Conservation (phyloP, 2,329 filamentous ascomycete species). For the Ciborinia camelliae region DNA sequence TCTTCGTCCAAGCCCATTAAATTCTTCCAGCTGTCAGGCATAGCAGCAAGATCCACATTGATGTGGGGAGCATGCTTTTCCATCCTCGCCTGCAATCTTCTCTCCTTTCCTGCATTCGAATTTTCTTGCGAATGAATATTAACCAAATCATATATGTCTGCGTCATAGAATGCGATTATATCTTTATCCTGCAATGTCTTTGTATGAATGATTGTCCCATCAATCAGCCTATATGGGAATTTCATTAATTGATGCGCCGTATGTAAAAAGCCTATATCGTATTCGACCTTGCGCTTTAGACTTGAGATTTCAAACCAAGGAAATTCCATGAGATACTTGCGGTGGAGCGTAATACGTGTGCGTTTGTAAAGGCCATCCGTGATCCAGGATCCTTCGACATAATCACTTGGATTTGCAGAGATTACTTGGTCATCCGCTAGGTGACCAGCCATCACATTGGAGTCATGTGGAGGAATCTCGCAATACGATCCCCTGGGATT, state of each 20-base stretch:
- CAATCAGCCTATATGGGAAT: not conserved
- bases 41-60: not conserved
- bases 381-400: not conserved
- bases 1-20: not conserved
- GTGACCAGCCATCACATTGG: too few relatives aligned
- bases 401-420: not conserved
- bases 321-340: conserved; percentile 12
- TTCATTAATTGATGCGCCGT: not conserved
- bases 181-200: conserved; percentile 7
- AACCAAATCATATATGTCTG: conserved; percentile 4
- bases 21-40: not conserved
- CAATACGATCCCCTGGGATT: not conserved
- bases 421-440: not conserved
- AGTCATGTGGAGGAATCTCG: not conserved
- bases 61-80: not conserved
- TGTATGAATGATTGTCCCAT: not conserved
- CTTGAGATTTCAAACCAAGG: conserved; percentile 11
- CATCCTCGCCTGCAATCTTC: not conserved
- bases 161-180: conserved; percentile 3
- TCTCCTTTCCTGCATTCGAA: not conserved
- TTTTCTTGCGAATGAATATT: not conserved
- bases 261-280: conserved; percentile 10
- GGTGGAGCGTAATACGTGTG: not conserved
- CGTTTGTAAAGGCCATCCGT: not conserved
- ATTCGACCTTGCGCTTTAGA: conserved; percentile 12